Percentiles rank a stretch among this genome's conserved stretches.
Conservation (phyloP, 1,284 basidiomycete genomes). For the Phlebopus sp. region DNA sequence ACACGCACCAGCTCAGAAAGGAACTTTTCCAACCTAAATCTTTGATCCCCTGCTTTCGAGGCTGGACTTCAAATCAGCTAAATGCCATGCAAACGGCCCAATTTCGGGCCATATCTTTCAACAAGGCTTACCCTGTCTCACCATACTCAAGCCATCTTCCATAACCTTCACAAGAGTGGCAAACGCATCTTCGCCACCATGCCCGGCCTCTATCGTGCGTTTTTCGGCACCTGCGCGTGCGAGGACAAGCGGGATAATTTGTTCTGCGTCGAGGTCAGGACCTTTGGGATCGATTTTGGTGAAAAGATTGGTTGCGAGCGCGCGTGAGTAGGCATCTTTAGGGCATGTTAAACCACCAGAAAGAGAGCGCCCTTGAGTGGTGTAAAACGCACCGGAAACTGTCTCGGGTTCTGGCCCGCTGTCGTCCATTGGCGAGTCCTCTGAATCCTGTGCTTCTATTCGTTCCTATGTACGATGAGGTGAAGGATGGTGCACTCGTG, state of each 20-base stretch:
- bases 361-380: neutral
- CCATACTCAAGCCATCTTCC: constrained; percentile 58
- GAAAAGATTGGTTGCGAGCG: constrained; percentile 52
- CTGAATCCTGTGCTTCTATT: constrained; percentile 26
- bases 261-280: constrained; percentile 50
- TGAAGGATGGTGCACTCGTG: neutral
- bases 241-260: constrained; percentile 63
- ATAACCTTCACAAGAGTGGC: constrained; percentile 51
- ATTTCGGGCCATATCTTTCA: neutral
- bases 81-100: neutral
- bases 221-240: constrained; percentile 67
- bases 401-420: constrained; percentile 27
- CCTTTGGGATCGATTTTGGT: constrained; percentile 27
- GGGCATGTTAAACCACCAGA: constrained; percentile 9
- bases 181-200: constrained; percentile 45
- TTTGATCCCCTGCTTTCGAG: constrained; percentile 47
- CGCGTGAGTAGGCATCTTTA: constrained; percentile 57
- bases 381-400: constrained; percentile 30
- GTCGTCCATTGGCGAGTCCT: constrained; percentile 25
- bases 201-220: constrained; percentile 47
- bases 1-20: constrained; percentile 66
- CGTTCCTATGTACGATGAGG: constrained; percentile 36
- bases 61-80: constrained; percentile 29
- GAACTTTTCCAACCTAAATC: constrained; percentile 79
- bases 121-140: constrained; percentile 50